Base-by-base conservation (phyloP, 352 stramenopile species). In the Phytophthora sp. region DNA sequence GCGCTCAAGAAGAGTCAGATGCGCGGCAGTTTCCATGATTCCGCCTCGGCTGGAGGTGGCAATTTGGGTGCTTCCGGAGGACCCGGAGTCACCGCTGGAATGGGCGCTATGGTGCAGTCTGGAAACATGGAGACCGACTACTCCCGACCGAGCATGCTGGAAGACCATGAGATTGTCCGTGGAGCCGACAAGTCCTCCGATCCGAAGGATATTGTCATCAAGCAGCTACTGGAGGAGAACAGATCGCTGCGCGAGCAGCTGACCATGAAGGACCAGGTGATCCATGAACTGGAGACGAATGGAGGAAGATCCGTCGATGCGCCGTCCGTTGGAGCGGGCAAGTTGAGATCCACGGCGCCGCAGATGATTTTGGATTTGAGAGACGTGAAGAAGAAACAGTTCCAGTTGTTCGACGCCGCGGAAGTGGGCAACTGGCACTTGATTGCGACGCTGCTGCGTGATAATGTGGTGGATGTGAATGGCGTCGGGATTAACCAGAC, bases 351-450 rank as follows among this genome's bases (percentile, higher is more conserved):
- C 1, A 79, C 80, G 3, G 85, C 84, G 12, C 87, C 85, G 5
- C 82, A 92, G 62, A 87, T 91, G 77, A 95, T 92, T 53, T 57
- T 95, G 42, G 87, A 95, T 50, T 43, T 95, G 54, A 72, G 87
- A 53, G 84, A 95, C 39, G 79, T 95, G 5, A 92, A 92, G 69
- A 92, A 95, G 72, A 95, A 95, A 74, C 87, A 95, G 53, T 92
- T 95, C 52, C 87, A 95, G 62, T 69, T 95, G 15, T 95, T 94
- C 39, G 87, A 95, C 59, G 87, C 87, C 0, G 87, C 85, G 0
- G 87, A 95, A 76, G 78, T 94, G 30, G 87, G 87, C 64, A 94
- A 95, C 50, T 89, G 75, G 74, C 84, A 93, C 54, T 52, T 94
- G 10, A 91, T 95, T 57, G 76, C 83, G 2, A 95, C 84, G 23